Percentiles rank a stretch among this genome's conserved stretches.
These are phyloP conservation scores for Sextonia rubra DNA, from an alignment of 164 flowering plant genomes.

Conservation along the genomic window DNA sequence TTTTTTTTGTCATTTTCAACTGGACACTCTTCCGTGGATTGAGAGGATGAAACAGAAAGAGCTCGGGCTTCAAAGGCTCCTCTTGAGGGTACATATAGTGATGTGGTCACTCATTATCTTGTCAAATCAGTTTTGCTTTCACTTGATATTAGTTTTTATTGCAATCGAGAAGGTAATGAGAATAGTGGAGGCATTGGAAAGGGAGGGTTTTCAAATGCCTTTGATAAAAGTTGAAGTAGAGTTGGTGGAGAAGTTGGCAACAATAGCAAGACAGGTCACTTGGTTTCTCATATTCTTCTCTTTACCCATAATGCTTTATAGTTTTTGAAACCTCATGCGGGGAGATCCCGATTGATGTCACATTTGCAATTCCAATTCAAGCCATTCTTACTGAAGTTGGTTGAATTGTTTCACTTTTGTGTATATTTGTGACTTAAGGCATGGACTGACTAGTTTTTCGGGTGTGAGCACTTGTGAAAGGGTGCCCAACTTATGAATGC, in stretches of 20 bases:
- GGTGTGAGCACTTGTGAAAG: no score
- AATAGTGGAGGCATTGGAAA: constrained; percentile 88
- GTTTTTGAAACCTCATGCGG: no score
- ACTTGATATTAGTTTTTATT: not conserved
- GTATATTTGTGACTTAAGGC: no score
- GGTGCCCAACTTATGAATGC: no score
- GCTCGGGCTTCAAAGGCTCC: constrained; percentile 88
- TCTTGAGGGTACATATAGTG: constrained; percentile 56
- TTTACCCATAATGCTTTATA: no score
- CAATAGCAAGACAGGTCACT: constrained; percentile 75
- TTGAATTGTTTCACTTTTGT: no score
- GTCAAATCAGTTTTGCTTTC: not conserved
- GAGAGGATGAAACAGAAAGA: constrained; percentile 84
- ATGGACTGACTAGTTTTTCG: no score
- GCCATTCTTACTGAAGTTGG: no score
- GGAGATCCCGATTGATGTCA: no score
- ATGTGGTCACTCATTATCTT: not conserved
- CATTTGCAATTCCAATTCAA: no score
- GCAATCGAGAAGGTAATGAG: constrained; percentile 57
- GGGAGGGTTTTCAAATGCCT: constrained; percentile 80
- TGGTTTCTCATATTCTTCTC: not conserved
- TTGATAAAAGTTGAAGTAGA: constrained; percentile 84
- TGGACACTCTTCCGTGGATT: constrained; percentile 86
- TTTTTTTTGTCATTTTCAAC: constrained; percentile 96
- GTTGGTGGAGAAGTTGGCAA: constrained; percentile 83